Conservation (phyloP, 164 flowering plant species). For the Hamamelis virginiana region DNA sequence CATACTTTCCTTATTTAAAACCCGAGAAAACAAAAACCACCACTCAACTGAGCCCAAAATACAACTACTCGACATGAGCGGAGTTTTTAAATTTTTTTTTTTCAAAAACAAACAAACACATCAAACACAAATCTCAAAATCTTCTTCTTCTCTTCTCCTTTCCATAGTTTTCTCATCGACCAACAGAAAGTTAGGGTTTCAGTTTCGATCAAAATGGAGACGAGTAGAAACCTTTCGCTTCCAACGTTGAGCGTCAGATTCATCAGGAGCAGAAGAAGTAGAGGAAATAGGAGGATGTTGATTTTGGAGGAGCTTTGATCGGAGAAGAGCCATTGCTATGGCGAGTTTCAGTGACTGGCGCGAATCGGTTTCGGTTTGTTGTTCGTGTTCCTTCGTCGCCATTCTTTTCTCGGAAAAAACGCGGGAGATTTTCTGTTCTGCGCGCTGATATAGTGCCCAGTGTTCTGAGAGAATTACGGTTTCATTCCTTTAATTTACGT, state of each 20-base stretch:
- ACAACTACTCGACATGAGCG: too few species aligned
- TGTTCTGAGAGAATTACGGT: too few species aligned
- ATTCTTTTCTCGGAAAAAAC: not conserved
- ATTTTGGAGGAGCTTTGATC: constrained; percentile 44
- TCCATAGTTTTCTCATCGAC: not conserved
- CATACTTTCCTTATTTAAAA: too few species aligned
- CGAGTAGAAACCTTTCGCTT: constrained; percentile 58
- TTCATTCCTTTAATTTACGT: too few species aligned
- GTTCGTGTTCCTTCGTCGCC: not conserved
- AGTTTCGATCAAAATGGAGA: not conserved
- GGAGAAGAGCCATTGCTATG: constrained; percentile 63
- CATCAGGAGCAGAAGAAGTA: constrained; percentile 21
- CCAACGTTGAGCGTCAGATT: constrained; percentile 68
- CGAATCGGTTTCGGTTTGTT: not conserved
- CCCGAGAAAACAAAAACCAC: too few species aligned
- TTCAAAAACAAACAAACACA: not conserved
- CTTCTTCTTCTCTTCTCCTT: not conserved
- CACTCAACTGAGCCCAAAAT: not conserved
- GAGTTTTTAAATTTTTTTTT: too few species aligned
- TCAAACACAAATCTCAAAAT: not conserved
- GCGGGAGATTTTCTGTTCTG: too few species aligned
- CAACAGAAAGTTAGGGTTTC: not conserved
- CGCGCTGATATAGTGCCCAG: too few species aligned
- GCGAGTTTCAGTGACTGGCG: constrained; percentile 60
- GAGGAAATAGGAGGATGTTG: constrained; percentile 9